Conservation (phyloP, 2,329 filamentous ascomycete genomes). For the Fusarium sp. region DNA sequence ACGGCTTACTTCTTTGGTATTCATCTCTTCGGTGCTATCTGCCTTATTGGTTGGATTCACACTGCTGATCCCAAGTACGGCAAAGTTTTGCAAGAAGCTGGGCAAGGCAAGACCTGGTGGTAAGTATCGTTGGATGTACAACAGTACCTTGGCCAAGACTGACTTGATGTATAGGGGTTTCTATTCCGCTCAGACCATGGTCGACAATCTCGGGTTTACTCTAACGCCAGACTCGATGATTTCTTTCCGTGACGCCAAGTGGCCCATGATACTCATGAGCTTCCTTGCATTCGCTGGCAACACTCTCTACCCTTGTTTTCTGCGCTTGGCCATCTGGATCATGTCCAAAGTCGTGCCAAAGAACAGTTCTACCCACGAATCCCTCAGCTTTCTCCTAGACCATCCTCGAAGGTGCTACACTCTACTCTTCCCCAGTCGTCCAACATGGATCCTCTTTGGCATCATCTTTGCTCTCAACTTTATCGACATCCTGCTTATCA, state of each 20-base stretch:
- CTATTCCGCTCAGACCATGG: slow-evolving; percentile 61
- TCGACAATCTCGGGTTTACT: slow-evolving; percentile 60
- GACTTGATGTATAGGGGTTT: slow-evolving; percentile 49
- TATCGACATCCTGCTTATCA: slow-evolving; percentile 64
- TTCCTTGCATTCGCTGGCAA: slow-evolving; percentile 64
- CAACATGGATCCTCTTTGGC: slow-evolving; percentile 66
- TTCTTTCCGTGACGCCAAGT: slow-evolving; percentile 55
- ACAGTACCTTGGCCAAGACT: not conserved
- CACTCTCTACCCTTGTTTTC: slow-evolving; percentile 65
- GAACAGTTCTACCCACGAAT: slow-evolving; percentile 49
- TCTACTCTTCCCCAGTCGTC: slow-evolving; percentile 65
- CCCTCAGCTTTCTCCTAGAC: slow-evolving; percentile 66
- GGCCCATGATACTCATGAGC: slow-evolving; percentile 57
- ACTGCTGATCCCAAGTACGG: slow-evolving; percentile 51
- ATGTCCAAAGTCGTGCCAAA: slow-evolving; percentile 58
- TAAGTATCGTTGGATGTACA: slow-evolving; percentile 38
- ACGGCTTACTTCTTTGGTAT: slow-evolving; percentile 57
- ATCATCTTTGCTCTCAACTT: slow-evolving; percentile 62
- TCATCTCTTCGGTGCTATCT: slow-evolving; percentile 57
- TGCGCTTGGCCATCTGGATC: slow-evolving; percentile 66
- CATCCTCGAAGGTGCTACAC: slow-evolving; percentile 71
- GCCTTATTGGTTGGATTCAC: slow-evolving; percentile 59
- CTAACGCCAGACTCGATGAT: slow-evolving; percentile 64
- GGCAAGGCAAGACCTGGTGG: slow-evolving; percentile 58
- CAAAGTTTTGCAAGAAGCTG: slow-evolving; percentile 50